A percentile compares a stretch with the other conserved stretches of the same genome.
Evolutionary conservation across 1,139 yeast species (phyloP).

Genomic region (Arxiozyma slooffiae): DNA sequence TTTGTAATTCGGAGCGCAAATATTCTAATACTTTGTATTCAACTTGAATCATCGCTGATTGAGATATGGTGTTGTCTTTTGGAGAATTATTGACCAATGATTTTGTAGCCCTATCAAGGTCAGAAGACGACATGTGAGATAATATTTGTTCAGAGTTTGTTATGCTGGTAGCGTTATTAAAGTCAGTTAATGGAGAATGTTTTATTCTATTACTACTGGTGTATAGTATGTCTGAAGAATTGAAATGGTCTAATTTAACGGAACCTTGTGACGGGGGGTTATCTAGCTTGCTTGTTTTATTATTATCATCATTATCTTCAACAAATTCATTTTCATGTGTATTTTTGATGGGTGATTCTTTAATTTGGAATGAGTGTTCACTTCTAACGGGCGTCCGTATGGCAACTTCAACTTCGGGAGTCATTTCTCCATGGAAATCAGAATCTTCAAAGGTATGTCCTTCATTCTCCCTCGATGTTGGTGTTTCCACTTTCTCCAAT

Average conservation of each 20-base stretch:
- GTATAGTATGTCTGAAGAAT: background rate
- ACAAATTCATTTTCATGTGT: background rate
- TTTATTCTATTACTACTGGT: background rate
- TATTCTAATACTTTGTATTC: conserved; percentile 7
- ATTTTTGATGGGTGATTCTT: background rate
- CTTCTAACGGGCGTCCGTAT: background rate
- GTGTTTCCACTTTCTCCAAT: background rate
- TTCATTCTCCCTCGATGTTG: background rate
- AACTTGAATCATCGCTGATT: background rate
- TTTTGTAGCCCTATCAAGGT: background rate
- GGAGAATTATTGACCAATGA: background rate
- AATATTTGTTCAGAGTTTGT: background rate
- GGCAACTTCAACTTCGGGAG: background rate
- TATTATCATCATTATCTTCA: background rate
- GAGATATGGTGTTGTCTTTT: background rate
- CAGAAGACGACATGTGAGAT: background rate
- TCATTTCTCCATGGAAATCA: background rate
- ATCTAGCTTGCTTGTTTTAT: background rate
- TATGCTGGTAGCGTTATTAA: background rate
- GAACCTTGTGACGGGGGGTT: background rate
- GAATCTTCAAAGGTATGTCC: background rate
- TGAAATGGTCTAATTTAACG: background rate
- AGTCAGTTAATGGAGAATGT: background rate
- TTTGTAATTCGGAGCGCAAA: conserved; percentile 39
- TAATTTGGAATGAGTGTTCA: background rate